Conservation (phyloP, 495 filamentous ascomycete genomes). For the Xanthoparmelia taractica region DNA sequence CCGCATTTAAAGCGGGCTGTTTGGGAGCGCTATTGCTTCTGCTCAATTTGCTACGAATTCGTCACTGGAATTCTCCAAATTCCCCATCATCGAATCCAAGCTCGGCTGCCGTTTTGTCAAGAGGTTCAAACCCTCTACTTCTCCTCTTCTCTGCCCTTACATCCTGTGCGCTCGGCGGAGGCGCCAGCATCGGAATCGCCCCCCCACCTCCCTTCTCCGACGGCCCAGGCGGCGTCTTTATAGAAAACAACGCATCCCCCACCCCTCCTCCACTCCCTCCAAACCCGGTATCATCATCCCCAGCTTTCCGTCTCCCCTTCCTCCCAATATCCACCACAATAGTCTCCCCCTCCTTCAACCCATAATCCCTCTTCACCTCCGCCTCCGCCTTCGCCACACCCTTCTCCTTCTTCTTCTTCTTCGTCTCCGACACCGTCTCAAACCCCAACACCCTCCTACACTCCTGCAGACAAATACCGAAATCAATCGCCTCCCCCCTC, state of each 20-base stretch:
- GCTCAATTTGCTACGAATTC: background rate
- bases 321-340: conserved; percentile 64
- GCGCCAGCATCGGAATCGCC: conserved; percentile 21
- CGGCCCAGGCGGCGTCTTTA: conserved; percentile 37
- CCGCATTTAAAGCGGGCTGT: background rate
- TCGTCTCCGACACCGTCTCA: conserved; percentile 14
- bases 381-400: conserved; percentile 23
- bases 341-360: conserved; percentile 76
- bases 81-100: conserved; percentile 45
- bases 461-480: conserved; percentile 70
- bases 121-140: conserved; percentile 25
- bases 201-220: conserved; percentile 32
- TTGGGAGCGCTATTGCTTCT: background rate
- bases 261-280: conserved; percentile 13
- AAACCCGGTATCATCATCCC: conserved; percentile 2
- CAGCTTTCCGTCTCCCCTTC: conserved; percentile 23
- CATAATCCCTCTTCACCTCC: conserved; percentile 60
- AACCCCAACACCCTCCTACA: conserved; percentile 51
- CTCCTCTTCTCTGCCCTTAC: conserved; percentile 34
- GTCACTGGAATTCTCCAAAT: conserved; percentile 46
- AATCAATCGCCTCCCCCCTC: conserved; percentile 73
- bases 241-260: conserved; percentile 38
- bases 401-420: conserved; percentile 26
- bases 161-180: conserved; percentile 26
- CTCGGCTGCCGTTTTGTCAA: conserved; percentile 29